Percentiles rank a stretch among this genome's conserved stretches.
Conservation (phyloP, 192 early-diverging fungal species). For the Dissophora ornata region DNA sequence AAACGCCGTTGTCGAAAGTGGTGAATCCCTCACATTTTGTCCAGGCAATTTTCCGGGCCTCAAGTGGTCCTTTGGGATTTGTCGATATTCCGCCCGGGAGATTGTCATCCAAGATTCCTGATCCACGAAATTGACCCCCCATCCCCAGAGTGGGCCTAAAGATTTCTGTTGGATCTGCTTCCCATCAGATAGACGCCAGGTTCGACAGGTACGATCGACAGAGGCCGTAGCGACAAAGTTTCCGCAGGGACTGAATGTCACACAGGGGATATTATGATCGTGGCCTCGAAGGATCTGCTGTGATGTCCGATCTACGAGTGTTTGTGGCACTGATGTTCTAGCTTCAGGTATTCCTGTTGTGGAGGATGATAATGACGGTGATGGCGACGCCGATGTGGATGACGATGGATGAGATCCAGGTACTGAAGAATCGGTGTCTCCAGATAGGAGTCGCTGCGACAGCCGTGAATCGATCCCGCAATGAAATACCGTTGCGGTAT, state of each 20-base stretch:
- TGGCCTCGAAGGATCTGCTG: conserved; percentile 61
- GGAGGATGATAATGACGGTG: conserved; percentile 1
- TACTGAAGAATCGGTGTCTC: background rate
- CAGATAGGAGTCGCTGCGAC: background rate
- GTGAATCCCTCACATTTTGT: conserved; percentile 29
- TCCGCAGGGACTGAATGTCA: conserved; percentile 67
- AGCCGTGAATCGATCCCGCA: conserved; percentile 34
- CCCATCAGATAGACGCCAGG: conserved; percentile 59
- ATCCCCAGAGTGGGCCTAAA: conserved; percentile 32
- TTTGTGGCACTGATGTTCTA: background rate
- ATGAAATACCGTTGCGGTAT: conserved; percentile 59
- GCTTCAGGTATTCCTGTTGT: too few relatives aligned
- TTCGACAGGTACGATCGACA: conserved; percentile 63
- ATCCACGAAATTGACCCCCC: conserved; percentile 34
- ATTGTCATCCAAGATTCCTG: conserved; percentile 20
- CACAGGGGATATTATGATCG: conserved; percentile 69
- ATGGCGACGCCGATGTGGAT: background rate
- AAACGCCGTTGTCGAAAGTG: conserved; percentile 18
- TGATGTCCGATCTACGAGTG: conserved; percentile 3
- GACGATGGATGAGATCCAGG: background rate
- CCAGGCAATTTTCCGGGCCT: conserved; percentile 36
- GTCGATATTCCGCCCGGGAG: conserved; percentile 19
- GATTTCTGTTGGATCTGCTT: conserved; percentile 43
- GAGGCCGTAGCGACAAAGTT: conserved; percentile 65
- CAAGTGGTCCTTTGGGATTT: conserved; percentile 35